These are phyloP conservation scores for Nyctanthes arbortristis DNA, from an alignment of 257 asterid species.

Conservation along the genomic window DNA sequence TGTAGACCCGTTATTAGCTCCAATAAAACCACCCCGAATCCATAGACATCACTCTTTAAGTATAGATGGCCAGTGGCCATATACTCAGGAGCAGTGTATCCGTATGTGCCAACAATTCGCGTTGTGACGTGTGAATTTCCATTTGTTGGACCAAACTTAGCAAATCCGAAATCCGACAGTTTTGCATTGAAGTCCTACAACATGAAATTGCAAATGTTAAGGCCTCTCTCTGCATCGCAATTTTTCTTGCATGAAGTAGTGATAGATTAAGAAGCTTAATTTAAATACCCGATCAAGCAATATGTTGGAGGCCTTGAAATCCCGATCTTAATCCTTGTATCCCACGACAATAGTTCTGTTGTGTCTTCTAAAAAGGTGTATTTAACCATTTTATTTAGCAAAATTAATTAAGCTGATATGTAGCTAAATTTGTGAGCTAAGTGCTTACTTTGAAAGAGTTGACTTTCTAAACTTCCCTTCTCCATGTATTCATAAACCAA, in stretches of 20 bases:
- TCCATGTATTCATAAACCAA: conserved; percentile 25
- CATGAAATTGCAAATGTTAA: background rate
- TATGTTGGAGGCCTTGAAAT: conserved; percentile 21
- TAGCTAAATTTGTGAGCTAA: no score
- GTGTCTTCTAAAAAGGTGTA: background rate
- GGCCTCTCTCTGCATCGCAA: no score
- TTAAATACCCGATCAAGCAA: conserved; percentile 22
- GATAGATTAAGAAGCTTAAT: background rate
- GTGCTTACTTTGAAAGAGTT: background rate
- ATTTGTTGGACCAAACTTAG: conserved; percentile 12
- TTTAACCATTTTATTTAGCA: background rate
- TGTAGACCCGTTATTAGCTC: conserved; percentile 17
- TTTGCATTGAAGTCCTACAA: conserved; percentile 22
- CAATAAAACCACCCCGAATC: conserved; percentile 21
- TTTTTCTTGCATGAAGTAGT: no score
- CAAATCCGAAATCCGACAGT: conserved; percentile 26
- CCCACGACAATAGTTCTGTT: conserved; percentile 17
- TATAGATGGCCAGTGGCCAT: conserved; percentile 20
- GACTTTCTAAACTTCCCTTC: conserved; percentile 15
- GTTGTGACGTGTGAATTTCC: conserved; percentile 19
- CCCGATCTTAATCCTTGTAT: conserved; percentile 20
- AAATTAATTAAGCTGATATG: background rate
- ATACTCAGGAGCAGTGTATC: conserved; percentile 31
- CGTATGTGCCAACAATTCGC: conserved; percentile 20
- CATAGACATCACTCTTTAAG: conserved; percentile 26